These are phyloP conservation scores for Calocybe indica DNA, from an alignment of 768 basidiomycete genomes.

Conservation along the genomic window DNA sequence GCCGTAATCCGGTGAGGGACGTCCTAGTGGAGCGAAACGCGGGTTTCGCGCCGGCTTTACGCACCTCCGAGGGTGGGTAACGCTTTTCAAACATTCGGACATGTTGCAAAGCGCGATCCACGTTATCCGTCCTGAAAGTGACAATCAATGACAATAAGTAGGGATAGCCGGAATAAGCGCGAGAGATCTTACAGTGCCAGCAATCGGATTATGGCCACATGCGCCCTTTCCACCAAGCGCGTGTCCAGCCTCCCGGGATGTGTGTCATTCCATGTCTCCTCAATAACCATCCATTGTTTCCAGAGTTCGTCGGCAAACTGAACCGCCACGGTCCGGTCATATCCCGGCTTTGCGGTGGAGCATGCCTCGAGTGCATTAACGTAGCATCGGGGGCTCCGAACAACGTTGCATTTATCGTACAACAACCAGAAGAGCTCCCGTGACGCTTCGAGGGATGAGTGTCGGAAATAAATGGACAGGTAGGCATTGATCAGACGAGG, in stretches of 20 bases:
- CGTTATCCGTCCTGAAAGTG: slow-evolving; percentile 35
- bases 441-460: slow-evolving; percentile 41
- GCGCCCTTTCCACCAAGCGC: slow-evolving; percentile 62
- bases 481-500: slow-evolving; percentile 74
- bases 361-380: slow-evolving; percentile 69
- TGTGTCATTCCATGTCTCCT: slow-evolving; percentile 28
- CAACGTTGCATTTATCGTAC: slow-evolving; percentile 36
- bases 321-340: slow-evolving; percentile 42
- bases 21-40: slow-evolving; percentile 55
- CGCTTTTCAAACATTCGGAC: slow-evolving; percentile 55
- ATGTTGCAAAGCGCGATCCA: slow-evolving; percentile 47
- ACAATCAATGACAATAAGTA: slow-evolving; percentile 4
- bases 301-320: slow-evolving; percentile 60
- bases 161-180: no score
- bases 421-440: slow-evolving; percentile 44
- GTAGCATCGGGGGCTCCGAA: slow-evolving; percentile 48
- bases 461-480: slow-evolving; percentile 66
- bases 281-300: slow-evolving; percentile 52
- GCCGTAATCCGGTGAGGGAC: slow-evolving; percentile 44
- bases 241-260: slow-evolving; percentile 23
- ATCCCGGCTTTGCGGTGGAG: slow-evolving; percentile 30
- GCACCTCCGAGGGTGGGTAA: slow-evolving; percentile 57
- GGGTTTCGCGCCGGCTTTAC: slow-evolving; percentile 34
- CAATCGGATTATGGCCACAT: slow-evolving; percentile 63
- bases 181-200: slow-evolving; percentile 47